Percentiles rank a stretch among this genome's conserved stretches.
Conservation (phyloP, 148 eudicot species). For the Rhododendron griersonianum region DNA sequence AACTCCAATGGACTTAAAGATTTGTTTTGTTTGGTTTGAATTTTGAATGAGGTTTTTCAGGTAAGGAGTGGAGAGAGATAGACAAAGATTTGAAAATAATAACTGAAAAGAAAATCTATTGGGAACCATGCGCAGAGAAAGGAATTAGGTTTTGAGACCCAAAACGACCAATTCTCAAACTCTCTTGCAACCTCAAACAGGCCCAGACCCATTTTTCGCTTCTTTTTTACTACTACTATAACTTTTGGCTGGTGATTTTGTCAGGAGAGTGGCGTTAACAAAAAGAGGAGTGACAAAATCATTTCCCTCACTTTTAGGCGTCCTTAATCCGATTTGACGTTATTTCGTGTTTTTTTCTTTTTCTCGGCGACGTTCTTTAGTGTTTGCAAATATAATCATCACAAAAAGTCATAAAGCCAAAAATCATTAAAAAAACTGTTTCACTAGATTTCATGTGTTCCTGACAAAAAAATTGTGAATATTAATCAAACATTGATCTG, state of each 20-base stretch:
- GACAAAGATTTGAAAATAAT: too few relatives aligned
- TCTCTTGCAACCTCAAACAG: background rate
- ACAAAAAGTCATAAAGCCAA: background rate
- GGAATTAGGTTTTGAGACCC: too few relatives aligned
- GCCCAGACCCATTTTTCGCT: background rate
- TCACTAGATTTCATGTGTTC: background rate
- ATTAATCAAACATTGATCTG: background rate
- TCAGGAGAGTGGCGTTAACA: too few relatives aligned
- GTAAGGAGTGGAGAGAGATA: too few relatives aligned
- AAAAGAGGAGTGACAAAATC: too few relatives aligned
- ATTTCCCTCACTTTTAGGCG: background rate
- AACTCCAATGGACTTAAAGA: too few relatives aligned
- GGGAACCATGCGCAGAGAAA: too few relatives aligned
- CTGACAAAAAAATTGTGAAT: background rate
- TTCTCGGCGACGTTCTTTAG: background rate
- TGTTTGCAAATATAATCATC: background rate
- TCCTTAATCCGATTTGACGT: background rate
- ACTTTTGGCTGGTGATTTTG: background rate
- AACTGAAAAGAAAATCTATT: too few relatives aligned
- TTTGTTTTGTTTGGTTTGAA: too few relatives aligned
- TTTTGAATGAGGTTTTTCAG: too few relatives aligned
- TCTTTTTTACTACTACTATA: background rate
- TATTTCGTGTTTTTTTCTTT: background rate
- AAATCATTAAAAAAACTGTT: background rate
- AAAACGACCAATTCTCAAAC: background rate